Percentiles rank a stretch among this genome's conserved stretches.
Evolutionary conservation across 2,329 filamentous ascomycete genomes (phyloP).

Genomic region (Pseudohalonectria lignicola): DNA sequence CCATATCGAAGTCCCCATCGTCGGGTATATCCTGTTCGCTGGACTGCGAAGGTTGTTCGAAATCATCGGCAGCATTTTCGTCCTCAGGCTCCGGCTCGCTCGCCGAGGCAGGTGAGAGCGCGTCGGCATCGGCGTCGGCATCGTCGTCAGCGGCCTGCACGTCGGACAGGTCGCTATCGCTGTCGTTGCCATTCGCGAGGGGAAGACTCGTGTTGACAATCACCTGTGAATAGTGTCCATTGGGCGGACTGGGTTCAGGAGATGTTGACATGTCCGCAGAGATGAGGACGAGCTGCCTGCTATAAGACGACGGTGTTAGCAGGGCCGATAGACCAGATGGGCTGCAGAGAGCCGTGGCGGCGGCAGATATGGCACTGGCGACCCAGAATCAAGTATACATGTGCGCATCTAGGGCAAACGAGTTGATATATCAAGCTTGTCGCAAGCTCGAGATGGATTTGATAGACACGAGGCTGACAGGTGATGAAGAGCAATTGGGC

Average conservation of each 20-base stretch:
- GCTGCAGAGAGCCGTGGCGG: no score
- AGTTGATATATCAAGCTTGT: constrained; percentile 23
- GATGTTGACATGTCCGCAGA: constrained; percentile 52
- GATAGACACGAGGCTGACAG: constrained; percentile 38
- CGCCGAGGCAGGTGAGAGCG: constrained; percentile 6
- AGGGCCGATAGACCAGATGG: no score
- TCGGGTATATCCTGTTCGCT: constrained; percentile 47
- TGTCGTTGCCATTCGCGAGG: constrained; percentile 35
- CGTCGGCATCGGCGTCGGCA: constrained; percentile 20
- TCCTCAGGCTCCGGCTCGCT: constrained; percentile 24
- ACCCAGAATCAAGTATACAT: not conserved
- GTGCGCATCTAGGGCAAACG: not conserved
- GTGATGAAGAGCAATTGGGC: constrained; percentile 32
- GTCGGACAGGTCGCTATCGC: constrained; percentile 71
- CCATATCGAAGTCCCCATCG: constrained; percentile 68
- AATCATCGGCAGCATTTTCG: constrained; percentile 18
- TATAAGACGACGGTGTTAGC: constrained; percentile 39
- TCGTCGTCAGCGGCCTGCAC: constrained; percentile 39
- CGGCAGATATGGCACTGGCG: not conserved
- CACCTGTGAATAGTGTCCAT: constrained; percentile 52
- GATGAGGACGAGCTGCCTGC: constrained; percentile 52
- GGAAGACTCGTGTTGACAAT: constrained; percentile 30
- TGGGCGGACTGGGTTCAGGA: constrained; percentile 49
- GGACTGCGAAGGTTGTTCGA: constrained; percentile 34
- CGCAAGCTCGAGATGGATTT: constrained; percentile 28